phyloP scores from a whole-genome alignment of 2,329 filamentous ascomycete species.

The Neonectria ditissima region DNA sequence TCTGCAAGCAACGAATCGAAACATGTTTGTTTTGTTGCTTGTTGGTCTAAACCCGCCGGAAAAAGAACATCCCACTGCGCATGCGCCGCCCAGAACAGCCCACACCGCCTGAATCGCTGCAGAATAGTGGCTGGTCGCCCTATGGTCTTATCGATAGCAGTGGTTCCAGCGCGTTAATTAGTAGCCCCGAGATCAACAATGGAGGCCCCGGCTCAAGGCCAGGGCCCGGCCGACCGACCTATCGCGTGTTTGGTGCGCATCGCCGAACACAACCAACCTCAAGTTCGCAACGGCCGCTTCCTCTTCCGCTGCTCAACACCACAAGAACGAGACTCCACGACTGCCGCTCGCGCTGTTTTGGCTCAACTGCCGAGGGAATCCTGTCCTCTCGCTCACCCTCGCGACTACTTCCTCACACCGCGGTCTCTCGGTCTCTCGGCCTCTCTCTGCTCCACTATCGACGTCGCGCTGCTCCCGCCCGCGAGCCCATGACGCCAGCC shows the following conservation, averaged over 20 bases:
- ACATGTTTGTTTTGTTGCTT: neutral
- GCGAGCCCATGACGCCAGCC: constrained; percentile 18
- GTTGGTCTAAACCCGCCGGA: neutral
- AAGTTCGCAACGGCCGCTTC: neutral
- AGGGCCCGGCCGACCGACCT: constrained; percentile 5
- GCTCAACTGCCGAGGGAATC: neutral
- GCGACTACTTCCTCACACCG: constrained; percentile 5
- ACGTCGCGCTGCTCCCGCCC: constrained; percentile 20
- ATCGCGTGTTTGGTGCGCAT: constrained; percentile 22
- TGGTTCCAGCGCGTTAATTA: constrained; percentile 18
- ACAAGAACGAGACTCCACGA: neutral
- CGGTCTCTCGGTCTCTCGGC: constrained; percentile 4
- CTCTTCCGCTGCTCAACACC: neutral
- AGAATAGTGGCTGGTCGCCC: neutral
- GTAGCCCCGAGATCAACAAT: constrained; percentile 20
- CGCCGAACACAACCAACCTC: constrained; percentile 11
- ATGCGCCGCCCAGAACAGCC: neutral
- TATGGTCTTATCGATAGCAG: constrained; percentile 14
- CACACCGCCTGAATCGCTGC: neutral
- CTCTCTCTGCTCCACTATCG: constrained; percentile 21
- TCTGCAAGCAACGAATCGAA: neutral
- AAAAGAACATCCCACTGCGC: neutral
- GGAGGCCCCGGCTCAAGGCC: constrained; percentile 11
- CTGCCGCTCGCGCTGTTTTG: neutral
- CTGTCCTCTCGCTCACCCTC: neutral